Evolutionary conservation across 306 rosid genomes (phyloP), one percentile per base, ranked within the genome.

Genomic region (Prunus mongolica): DNA sequence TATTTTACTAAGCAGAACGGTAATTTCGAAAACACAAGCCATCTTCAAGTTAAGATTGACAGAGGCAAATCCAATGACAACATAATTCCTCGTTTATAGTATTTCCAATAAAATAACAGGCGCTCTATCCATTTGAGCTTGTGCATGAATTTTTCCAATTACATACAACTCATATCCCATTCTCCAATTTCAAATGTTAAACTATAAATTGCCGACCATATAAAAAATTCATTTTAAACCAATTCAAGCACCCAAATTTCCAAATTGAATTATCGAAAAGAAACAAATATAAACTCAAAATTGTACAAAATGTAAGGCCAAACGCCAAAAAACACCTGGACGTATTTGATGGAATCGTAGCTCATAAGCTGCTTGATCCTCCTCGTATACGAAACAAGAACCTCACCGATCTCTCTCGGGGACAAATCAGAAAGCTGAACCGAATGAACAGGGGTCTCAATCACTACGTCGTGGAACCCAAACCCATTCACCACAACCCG

Each of bases 401-500:
- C 85, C 51, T 62, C 71, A 0, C 72, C 89, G 63, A 90, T 71
- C 66, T 81, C 83, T 0, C n/a, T 64, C 1, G 85, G 87, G 1
- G 86, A 44, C 67, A 90, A 65, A 85, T 89, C 94, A 9, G 20
- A 47, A 18, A 90, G 85, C 70, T 86, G 90, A 79, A 87, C 72
- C 4, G 94, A 86, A 81, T 90, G 98, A 61, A 85, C 27, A 30
- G 96, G 94, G 12, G 90, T 74, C 83, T 90, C 98, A 2, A 93
- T 86, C 2, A 90, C 80, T 6, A 93, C 96, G 62, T 93, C 96
- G 57, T 90, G 96, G 81, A 93, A 89, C 12, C 96, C 96, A 68
- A 86, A 83, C 50, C 98, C 96, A 22, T 69, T 70, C 15, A 86
- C 38, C 62, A 56, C 14, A 32, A 79, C 85, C 81, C 51, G 68